Conservation (phyloP, 192 early-diverging fungal genomes). For the Podochytrium sp. region DNA sequence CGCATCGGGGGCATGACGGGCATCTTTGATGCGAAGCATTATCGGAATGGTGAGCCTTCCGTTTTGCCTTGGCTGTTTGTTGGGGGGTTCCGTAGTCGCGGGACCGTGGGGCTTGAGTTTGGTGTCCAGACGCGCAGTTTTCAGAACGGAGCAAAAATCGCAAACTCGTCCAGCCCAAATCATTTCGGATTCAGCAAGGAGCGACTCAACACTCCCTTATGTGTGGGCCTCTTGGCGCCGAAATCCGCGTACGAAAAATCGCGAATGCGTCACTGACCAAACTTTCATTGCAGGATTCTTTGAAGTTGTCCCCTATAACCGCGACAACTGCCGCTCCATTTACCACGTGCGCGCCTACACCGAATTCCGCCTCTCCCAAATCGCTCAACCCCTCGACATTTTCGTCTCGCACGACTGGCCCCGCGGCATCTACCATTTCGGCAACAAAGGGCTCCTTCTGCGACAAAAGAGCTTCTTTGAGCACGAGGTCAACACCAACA, state of each 20-base stretch:
- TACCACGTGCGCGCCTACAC: conserved; percentile 91
- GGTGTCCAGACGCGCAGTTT: too few species aligned
- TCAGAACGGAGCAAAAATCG: too few species aligned
- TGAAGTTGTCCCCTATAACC: conserved; percentile 79
- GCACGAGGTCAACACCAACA: conserved; percentile 70
- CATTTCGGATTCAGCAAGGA: too few species aligned
- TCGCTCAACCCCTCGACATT: conserved; percentile 79
- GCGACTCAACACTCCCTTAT: too few species aligned
- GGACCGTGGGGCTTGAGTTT: too few species aligned
- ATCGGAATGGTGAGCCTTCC: conserved; percentile 36
- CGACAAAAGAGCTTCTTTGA: conserved; percentile 73
- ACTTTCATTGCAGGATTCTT: conserved; percentile 62
- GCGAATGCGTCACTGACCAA: not conserved
- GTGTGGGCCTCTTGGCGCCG: too few species aligned
- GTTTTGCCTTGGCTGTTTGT: conserved; percentile 9
- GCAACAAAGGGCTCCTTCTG: conserved; percentile 67
- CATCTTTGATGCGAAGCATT: conserved; percentile 72
- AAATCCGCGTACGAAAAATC: too few species aligned
- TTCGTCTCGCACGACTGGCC: conserved; percentile 99
- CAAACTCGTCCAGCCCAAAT: too few species aligned
- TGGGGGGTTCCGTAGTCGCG: too few species aligned
- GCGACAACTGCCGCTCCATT: conserved; percentile 64
- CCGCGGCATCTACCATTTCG: conserved; percentile 77
- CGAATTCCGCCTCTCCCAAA: conserved; percentile 75
- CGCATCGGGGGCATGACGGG: conserved; percentile 94